Conservation (phyloP, 2,329 filamentous ascomycete species). For the Claviceps maximensis region DNA sequence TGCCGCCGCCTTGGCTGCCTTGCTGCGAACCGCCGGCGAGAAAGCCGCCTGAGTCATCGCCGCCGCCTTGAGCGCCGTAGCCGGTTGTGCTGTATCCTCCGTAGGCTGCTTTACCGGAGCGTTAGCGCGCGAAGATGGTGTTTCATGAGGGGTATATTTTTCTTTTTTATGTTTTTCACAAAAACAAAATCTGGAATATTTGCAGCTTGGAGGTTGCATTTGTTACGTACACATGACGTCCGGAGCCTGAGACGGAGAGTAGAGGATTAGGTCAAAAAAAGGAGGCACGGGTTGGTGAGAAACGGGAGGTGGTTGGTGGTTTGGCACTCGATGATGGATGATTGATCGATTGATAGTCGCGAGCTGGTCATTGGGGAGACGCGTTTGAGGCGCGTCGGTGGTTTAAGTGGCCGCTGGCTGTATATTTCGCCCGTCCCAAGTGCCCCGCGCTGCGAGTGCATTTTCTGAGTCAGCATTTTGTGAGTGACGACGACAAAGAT, state of each 20-base stretch:
- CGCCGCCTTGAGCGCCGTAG: conserved; percentile 43
- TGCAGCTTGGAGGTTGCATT: background rate
- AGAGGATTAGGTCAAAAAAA: background rate
- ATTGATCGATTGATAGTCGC: background rate
- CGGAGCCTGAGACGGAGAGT: background rate
- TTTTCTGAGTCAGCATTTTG: background rate
- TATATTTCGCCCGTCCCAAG: too few relatives aligned
- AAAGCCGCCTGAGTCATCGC: conserved; percentile 50
- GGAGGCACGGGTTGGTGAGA: background rate
- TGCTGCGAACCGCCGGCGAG: conserved; percentile 44
- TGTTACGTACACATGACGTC: background rate
- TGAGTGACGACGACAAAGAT: background rate
- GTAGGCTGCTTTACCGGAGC: conserved; percentile 31
- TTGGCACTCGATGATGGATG: conserved; percentile 2
- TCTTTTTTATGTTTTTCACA: too few relatives aligned
- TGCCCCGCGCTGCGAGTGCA: background rate
- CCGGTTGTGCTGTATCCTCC: conserved; percentile 30
- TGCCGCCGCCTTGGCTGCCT: conserved; percentile 39
- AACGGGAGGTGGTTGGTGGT: conserved; percentile 10
- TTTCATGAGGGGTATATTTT: too few relatives aligned
- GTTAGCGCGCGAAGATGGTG: conserved; percentile 7
- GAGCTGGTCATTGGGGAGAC: conserved; percentile 1
- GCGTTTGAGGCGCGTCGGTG: conserved; percentile 8
- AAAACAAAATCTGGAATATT: too few relatives aligned
- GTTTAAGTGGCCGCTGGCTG: conserved; percentile 8